Percentiles rank a stretch among this genome's conserved stretches.
These are phyloP conservation scores for Schoenoplectus tabernaemontani DNA, from an alignment of 202 grass and related monocot genomes.

Conservation along the genomic window DNA sequence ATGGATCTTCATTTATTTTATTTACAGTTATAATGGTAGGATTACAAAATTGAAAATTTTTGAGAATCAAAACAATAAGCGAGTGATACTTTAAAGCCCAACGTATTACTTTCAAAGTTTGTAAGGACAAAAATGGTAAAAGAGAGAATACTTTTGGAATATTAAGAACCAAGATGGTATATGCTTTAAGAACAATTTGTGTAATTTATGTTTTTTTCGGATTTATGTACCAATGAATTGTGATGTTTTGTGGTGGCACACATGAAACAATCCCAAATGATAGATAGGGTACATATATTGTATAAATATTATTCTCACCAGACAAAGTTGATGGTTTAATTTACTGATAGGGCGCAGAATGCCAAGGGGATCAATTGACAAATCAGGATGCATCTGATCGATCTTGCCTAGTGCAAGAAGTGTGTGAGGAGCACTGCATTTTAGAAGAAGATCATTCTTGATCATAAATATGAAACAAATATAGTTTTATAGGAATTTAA, in stretches of 20 bases:
- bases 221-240: not conserved
- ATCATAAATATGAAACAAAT: not conserved
- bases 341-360: slow-evolving; percentile 79
- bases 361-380: slow-evolving; percentile 71
- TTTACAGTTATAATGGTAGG: not conserved
- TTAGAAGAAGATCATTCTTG: not conserved
- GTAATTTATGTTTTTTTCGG: not conserved
- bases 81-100: not conserved
- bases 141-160: not conserved
- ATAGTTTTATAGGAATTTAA: not conserved
- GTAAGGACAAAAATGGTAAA: not conserved
- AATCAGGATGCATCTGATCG: slow-evolving; percentile 89
- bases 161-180: not conserved
- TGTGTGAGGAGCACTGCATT: slow-evolving; percentile 78
- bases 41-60: not conserved
- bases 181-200: not conserved
- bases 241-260: not conserved
- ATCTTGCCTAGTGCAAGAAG: slow-evolving; percentile 91
- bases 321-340: slow-evolving; percentile 89
- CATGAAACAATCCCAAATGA: not conserved
- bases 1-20: not conserved
- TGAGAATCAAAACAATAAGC: not conserved
- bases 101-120: not conserved
- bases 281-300: not conserved
- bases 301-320: slow-evolving; percentile 46